Base-by-base conservation (phyloP, 257 asterid genomes). In the Nicotiana benthamiana region DNA sequence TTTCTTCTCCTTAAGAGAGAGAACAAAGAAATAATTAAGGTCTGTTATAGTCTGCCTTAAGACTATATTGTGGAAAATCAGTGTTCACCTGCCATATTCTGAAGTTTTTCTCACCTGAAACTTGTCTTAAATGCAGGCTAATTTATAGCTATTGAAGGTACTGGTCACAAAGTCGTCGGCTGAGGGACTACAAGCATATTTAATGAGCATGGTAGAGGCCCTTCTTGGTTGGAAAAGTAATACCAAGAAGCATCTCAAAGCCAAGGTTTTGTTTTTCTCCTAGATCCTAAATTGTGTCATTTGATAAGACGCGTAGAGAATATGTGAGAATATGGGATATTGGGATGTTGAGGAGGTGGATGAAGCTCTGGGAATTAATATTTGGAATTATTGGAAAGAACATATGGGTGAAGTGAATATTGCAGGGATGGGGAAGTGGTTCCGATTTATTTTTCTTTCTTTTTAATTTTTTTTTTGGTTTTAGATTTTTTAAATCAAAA, bases 11-110 rank as follows among this genome's bases (percentile, higher is more conserved):
- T 93, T 72, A 90, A 81, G 81, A 92, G 98, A 84, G 87, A 92
- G 84, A 93, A 95, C 88, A 91, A 89, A 87, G 99, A 95, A 87
- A 89, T 93, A 75, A 87, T 88, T 76, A 95, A 93, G 96, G 99
- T 92, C 36, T 28, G 62, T 24, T 13, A 15, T 48, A 12, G 28
- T 75, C 48, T 51, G 43, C 10, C 13, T 2, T 54, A 46, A 6
- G 48, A 66, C 36, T 74, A 4, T 13, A 22, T 15, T 46, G 18
- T 80, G 12, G 0, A 20, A 63, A 48, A 30, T 48, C 24, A 61
- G 26, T 40, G 80, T 9, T 79, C 40, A 30, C 76, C 56, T 22
- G 61, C 46, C 46, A 12, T 65, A 68, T 62, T 65, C 28, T 46
- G 66, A 63, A 40, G 27, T 6, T 70, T 83, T 81, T 72, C 67